phyloP scores from a whole-genome alignment of 2,329 filamentous ascomycete genomes.

The Alternaria ventricosa region DNA sequence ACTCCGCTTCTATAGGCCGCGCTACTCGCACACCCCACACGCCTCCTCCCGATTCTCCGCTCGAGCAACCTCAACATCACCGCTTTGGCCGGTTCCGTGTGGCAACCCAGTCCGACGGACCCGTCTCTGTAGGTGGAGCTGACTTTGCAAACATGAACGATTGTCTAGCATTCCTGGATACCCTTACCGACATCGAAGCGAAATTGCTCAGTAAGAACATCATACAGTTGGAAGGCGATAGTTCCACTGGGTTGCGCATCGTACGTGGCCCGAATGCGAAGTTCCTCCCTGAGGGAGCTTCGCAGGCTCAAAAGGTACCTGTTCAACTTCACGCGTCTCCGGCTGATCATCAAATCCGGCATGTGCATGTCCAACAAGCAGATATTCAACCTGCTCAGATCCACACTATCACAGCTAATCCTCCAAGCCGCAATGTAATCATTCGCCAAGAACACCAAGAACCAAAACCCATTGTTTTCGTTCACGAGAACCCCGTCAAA shows the following conservation, averaged over 20 bases:
- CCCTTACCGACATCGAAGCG: not conserved
- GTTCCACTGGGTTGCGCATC: not conserved
- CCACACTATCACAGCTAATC: not conserved
- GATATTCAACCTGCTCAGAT: not conserved
- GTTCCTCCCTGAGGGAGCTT: not conserved
- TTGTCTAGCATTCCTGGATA: not conserved
- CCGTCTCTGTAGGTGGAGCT: not conserved
- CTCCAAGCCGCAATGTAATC: not conserved
- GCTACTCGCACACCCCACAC: not conserved
- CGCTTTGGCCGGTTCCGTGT: not conserved
- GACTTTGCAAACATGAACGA: not conserved
- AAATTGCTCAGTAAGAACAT: not conserved
- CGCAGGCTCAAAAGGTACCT: not conserved
- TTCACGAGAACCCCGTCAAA: accelerated
- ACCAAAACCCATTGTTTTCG: not conserved
- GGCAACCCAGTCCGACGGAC: not conserved
- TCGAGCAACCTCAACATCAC: not conserved
- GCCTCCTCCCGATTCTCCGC: not conserved
- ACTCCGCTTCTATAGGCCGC: not conserved
- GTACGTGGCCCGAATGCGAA: not conserved
- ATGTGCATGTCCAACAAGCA: not conserved
- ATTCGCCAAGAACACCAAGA: not conserved
- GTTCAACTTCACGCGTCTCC: not conserved
- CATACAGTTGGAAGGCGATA: not conserved
- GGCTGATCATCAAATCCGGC: not conserved